Evolutionary conservation across 306 rosid genomes (phyloP).

Genomic region (Acacia crassicarpa): DNA sequence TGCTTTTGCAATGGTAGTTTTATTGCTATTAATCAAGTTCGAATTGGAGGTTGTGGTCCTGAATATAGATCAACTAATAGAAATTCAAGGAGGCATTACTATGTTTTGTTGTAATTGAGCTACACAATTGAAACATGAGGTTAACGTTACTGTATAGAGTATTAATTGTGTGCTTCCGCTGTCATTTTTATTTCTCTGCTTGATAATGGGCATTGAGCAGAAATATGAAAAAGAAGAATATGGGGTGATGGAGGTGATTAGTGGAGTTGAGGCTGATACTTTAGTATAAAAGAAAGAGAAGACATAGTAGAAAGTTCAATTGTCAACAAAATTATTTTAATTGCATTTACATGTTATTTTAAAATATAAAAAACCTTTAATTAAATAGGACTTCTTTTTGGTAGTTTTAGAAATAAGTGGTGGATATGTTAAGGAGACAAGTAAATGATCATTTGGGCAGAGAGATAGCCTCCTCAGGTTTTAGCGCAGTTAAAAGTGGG

Average conservation of each 20-base stretch:
- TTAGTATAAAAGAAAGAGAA: neutral
- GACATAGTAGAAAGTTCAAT: neutral
- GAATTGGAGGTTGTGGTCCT: no score
- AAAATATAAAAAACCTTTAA: neutral
- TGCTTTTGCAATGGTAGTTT: no score
- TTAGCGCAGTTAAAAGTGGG: neutral
- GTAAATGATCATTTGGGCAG: neutral
- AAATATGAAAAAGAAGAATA: neutral
- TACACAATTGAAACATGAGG: neutral
- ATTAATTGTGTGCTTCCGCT: neutral
- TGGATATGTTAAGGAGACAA: neutral
- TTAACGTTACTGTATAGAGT: neutral
- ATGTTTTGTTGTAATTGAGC: neutral
- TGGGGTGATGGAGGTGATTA: neutral
- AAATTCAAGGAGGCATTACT: no score
- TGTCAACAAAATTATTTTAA: neutral
- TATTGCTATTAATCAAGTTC: no score
- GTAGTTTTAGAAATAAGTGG: neutral
- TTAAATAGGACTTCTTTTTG: neutral
- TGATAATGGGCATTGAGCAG: neutral
- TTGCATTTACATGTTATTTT: neutral
- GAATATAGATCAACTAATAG: no score
- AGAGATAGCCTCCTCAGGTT: neutral
- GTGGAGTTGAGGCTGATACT: neutral
- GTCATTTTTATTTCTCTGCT: neutral